phyloP scores from a whole-genome alignment of 768 basidiomycete genomes.

The Rhizopogon vinicolor region DNA sequence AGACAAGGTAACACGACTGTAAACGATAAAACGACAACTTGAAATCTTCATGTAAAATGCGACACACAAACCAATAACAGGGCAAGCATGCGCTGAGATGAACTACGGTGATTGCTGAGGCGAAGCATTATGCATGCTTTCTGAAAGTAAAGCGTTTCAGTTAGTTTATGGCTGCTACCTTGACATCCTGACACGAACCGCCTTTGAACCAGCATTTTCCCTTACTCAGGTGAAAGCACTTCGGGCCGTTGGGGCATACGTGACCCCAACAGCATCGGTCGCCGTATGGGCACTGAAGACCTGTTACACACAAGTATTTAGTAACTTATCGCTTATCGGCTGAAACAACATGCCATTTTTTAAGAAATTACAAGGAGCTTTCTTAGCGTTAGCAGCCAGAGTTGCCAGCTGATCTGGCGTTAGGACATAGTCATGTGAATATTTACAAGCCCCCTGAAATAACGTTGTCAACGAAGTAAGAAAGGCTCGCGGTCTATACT shows the following conservation, averaged over 20 bases:
- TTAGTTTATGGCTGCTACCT: not conserved
- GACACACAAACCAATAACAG: constrained; percentile 15
- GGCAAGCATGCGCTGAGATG: constrained; percentile 17
- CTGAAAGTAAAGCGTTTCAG: constrained; percentile 13
- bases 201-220: constrained; percentile 91
- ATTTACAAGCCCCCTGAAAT: constrained; percentile 64
- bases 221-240: constrained; percentile 63
- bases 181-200: constrained; percentile 27
- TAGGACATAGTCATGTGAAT: constrained; percentile 76
- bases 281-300: constrained; percentile 71
- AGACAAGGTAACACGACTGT: not conserved
- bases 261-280: constrained; percentile 82
- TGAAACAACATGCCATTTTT: constrained; percentile 54
- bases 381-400: constrained; percentile 75
- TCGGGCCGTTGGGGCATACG: constrained; percentile 73
- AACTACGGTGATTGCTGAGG: constrained; percentile 11
- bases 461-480: constrained; percentile 9
- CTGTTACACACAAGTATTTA: constrained; percentile 29
- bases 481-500: constrained; percentile 12
- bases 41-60: constrained; percentile 16
- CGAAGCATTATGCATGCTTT: constrained; percentile 35
- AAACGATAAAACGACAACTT: constrained; percentile 4
- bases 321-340: not conserved
- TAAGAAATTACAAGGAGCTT: constrained; percentile 81
- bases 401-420: constrained; percentile 67